A percentile compares a stretch with the other conserved stretches of the same genome.
Evolutionary conservation across 2,329 filamentous ascomycete genomes (phyloP).

Genomic region (Myriosclerotinia scirpicola): DNA sequence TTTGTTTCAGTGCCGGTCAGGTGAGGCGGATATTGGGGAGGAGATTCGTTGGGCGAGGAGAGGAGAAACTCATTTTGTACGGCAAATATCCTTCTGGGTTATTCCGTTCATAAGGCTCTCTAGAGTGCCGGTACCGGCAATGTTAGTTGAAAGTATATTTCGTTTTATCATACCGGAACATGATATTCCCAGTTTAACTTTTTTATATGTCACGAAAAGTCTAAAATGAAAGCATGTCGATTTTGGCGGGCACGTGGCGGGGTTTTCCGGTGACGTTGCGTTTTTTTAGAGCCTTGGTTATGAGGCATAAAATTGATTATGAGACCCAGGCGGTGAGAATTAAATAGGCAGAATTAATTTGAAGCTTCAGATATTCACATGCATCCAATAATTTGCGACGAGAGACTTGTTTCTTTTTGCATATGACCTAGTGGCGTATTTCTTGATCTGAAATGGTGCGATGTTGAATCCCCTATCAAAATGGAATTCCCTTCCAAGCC

Average conservation of each 20-base stretch:
- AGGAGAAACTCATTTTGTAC: too few relatives aligned
- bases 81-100: too few relatives aligned
- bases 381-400: background rate
- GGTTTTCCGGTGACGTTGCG: too few relatives aligned
- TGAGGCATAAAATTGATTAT: background rate
- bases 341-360: slow-evolving; percentile 1
- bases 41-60: too few relatives aligned
- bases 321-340: slow-evolving; percentile 11
- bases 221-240: background rate
- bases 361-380: background rate
- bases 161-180: too few relatives aligned
- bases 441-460: slow-evolving; percentile 1
- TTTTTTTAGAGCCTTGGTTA: background rate
- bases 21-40: too few relatives aligned
- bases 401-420: background rate
- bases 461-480: background rate
- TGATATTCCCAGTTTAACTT: too few relatives aligned
- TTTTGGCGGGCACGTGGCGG: background rate
- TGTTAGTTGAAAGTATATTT: too few relatives aligned
- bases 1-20: background rate
- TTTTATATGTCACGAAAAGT: too few relatives aligned
- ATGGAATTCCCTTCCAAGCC: slow-evolving; percentile 49
- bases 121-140: too few relatives aligned
- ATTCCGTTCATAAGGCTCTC: too few relatives aligned
- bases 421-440: background rate